These are phyloP conservation scores for Podosphaera fusca DNA, from an alignment of 2,329 filamentous ascomycete species.

Conservation along the genomic window DNA sequence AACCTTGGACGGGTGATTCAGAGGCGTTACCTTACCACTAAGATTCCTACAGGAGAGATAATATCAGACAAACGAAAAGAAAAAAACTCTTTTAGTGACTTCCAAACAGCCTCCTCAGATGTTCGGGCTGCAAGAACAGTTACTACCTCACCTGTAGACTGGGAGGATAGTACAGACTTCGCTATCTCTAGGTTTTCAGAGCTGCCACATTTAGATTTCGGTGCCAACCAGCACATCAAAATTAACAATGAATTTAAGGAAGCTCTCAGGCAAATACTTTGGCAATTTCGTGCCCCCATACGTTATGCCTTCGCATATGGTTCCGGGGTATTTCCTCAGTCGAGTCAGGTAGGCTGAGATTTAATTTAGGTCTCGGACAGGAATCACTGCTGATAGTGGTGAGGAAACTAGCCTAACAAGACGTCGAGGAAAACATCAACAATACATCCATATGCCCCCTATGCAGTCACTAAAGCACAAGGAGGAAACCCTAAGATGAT, in stretches of 20 bases:
- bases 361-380: background rate
- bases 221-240: slow-evolving; percentile 86
- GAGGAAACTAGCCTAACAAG: slow-evolving; percentile 12
- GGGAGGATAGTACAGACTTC: slow-evolving; percentile 54
- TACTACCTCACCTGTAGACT: slow-evolving; percentile 19
- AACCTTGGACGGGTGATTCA: too few species aligned
- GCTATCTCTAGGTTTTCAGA: slow-evolving; percentile 53
- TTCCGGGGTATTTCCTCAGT: slow-evolving; percentile 83
- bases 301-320: slow-evolving; percentile 95
- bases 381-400: background rate
- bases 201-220: slow-evolving; percentile 59
- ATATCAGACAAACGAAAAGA: background rate
- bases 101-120: background rate
- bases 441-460: slow-evolving; percentile 62
- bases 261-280: slow-evolving; percentile 62
- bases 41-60: too few species aligned
- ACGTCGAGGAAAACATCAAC: slow-evolving; percentile 30
- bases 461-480: slow-evolving; percentile 64
- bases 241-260: slow-evolving; percentile 95
- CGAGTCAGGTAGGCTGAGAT: slow-evolving; percentile 15
- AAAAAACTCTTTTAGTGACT: background rate
- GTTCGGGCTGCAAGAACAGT: slow-evolving; percentile 2
- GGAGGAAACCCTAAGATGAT: slow-evolving; percentile 86
- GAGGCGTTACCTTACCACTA: too few species aligned
- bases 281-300: slow-evolving; percentile 81